A percentile compares a stretch with the other conserved stretches of the same genome.
Evolutionary conservation across 2,329 filamentous ascomycete genomes (phyloP).

Genomic region (Fusarium gaditjirri): DNA sequence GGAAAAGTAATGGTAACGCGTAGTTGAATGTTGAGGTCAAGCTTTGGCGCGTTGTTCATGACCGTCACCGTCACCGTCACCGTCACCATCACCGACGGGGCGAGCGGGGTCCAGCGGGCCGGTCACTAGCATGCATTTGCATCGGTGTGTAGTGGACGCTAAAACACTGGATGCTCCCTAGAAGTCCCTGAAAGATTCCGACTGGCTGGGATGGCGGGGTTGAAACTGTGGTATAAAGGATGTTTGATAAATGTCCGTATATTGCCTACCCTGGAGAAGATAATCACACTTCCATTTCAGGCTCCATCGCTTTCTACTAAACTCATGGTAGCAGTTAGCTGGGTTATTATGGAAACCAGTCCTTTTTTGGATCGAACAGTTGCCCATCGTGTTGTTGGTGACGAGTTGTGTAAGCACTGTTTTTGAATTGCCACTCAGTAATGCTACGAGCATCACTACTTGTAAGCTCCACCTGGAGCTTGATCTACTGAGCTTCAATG

Average conservation of each 20-base stretch:
- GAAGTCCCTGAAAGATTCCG: slow-evolving; percentile 11
- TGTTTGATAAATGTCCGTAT: background rate
- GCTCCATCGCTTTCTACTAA: background rate
- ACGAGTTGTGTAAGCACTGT: too few species aligned
- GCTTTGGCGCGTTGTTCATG: slow-evolving; percentile 25
- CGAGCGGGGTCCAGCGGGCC: slow-evolving; percentile 37
- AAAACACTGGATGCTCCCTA: slow-evolving; percentile 22
- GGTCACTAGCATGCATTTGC: slow-evolving; percentile 32
- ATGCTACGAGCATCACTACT: fast-evolving
- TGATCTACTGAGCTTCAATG: fast-evolving
- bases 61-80: background rate
- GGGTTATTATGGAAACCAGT: background rate
- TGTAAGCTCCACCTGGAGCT: background rate
- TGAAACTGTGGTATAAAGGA: slow-evolving; percentile 2
- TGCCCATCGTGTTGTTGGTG: background rate
- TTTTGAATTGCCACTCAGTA: fast-evolving
- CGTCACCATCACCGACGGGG: background rate
- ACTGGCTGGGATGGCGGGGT: slow-evolving; percentile 14
- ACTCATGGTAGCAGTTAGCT: background rate
- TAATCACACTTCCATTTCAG: background rate
- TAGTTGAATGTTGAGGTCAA: slow-evolving; percentile 18
- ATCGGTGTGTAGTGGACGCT: slow-evolving; percentile 35
- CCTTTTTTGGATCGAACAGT: background rate
- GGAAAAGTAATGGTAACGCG: slow-evolving; percentile 10
- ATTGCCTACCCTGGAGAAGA: background rate